Percentiles rank a stretch among this genome's conserved stretches.
phyloP scores from a whole-genome alignment of 2,329 filamentous ascomycete genomes.

The Ceratocystis colombiana region DNA sequence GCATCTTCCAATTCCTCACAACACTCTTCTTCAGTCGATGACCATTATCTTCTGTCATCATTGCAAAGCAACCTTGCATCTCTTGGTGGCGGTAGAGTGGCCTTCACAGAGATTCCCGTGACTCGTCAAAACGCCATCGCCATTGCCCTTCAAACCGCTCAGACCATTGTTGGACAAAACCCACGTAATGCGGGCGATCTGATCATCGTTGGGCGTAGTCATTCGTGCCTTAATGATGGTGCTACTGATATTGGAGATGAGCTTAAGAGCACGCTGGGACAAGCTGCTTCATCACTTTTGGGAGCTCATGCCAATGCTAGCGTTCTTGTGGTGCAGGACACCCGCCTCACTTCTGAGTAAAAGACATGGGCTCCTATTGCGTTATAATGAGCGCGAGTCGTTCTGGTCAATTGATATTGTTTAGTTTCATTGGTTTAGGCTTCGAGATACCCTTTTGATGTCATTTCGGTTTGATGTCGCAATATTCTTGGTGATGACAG shows the following conservation, averaged over 20 bases:
- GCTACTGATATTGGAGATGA: constrained; percentile 21
- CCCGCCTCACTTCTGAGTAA: constrained; percentile 6
- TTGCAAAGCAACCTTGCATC: constrained; percentile 19
- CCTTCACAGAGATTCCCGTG: constrained; percentile 21
- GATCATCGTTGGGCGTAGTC: constrained; percentile 20
- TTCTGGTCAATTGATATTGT: neutral
- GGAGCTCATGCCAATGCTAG: constrained; percentile 17
- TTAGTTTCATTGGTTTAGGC: neutral
- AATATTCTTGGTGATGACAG: neutral
- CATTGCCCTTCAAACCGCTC: constrained; percentile 7
- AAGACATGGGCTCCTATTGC: neutral
- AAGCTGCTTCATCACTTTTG: constrained; percentile 17
- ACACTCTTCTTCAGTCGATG: constrained; percentile 21
- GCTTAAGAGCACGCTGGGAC: constrained; percentile 22
- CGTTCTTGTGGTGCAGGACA: constrained; percentile 22
- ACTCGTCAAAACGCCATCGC: constrained; percentile 16
- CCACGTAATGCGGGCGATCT: constrained; percentile 24
- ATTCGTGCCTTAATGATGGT: constrained; percentile 17
- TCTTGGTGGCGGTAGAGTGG: constrained; percentile 12
- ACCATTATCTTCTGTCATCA: constrained; percentile 20
- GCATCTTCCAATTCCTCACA: constrained; percentile 8
- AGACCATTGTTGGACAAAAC: constrained; percentile 17
- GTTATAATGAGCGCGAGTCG: neutral
- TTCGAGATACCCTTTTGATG: constrained; percentile 14
- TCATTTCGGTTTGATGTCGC: neutral